These are phyloP conservation scores for Cicer cuneatum DNA, from an alignment of 306 rosid genomes.

Conservation along the genomic window DNA sequence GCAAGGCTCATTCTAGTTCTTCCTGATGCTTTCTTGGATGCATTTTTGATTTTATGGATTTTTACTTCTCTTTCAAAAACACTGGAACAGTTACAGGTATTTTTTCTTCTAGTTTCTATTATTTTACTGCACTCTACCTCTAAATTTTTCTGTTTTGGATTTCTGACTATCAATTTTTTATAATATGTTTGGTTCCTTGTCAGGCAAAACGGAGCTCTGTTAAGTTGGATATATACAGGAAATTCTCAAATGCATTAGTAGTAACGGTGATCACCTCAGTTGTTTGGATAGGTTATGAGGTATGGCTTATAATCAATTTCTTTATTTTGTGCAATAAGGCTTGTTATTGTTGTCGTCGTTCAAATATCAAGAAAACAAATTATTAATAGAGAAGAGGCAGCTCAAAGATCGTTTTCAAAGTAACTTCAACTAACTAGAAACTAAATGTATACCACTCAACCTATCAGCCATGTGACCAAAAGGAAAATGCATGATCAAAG, in stretches of 20 bases:
- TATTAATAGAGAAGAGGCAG: constrained; percentile 13
- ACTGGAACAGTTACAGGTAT: constrained; percentile 93
- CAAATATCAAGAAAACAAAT: constrained; percentile 4
- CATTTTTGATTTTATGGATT: constrained; percentile 94
- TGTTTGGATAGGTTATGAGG: constrained; percentile 95
- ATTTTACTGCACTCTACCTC: constrained; percentile 35
- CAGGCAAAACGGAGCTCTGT: constrained; percentile 96
- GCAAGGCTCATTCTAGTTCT: constrained; percentile 92
- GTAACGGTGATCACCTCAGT: constrained; percentile 81
- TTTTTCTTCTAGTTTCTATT: constrained; percentile 23
- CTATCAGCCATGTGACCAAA: neutral
- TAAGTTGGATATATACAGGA: constrained; percentile 89
- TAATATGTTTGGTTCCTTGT: constrained; percentile 18
- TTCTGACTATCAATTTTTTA: constrained; percentile 8
- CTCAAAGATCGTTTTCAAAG: constrained; percentile 9
- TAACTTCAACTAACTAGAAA: neutral
- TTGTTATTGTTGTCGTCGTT: constrained; percentile 4
- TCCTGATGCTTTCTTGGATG: constrained; percentile 93
- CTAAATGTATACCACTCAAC: neutral
- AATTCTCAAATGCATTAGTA: constrained; percentile 91
- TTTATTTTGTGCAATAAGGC: constrained; percentile 21
- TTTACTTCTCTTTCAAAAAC: constrained; percentile 92
- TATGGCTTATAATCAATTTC: constrained; percentile 47
- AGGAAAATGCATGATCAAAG: neutral
- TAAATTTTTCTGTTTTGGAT: constrained; percentile 20